These are phyloP conservation scores for Rhodotorula diobovata DNA, from an alignment of 768 basidiomycete species.

Conservation along the genomic window DNA sequence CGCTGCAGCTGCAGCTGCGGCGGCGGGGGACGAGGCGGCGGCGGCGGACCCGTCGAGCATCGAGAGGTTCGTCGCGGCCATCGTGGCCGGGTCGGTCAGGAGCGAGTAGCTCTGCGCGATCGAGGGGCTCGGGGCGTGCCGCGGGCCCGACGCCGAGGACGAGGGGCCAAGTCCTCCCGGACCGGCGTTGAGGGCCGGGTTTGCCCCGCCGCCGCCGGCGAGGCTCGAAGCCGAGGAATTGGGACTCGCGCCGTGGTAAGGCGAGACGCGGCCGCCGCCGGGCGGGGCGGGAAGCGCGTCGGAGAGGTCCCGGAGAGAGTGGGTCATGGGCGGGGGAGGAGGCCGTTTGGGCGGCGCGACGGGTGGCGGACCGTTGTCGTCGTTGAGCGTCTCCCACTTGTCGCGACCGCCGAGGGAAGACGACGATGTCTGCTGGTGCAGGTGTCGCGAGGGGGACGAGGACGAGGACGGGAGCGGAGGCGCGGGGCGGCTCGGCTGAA, in stretches of 20 bases:
- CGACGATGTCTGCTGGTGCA: background rate
- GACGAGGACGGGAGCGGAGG: background rate
- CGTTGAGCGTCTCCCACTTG: constrained; percentile 5
- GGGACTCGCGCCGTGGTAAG: background rate
- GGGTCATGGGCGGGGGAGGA: background rate
- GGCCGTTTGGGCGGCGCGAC: background rate
- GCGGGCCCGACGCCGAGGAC: background rate
- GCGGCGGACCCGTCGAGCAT: constrained; percentile 1
- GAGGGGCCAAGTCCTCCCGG: background rate
- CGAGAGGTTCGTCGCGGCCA: constrained; percentile 33
- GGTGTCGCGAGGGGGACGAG: background rate
- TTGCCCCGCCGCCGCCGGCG: too few relatives aligned
- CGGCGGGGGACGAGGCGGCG: background rate
- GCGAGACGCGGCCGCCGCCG: too few relatives aligned
- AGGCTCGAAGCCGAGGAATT: background rate
- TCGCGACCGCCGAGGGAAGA: background rate
- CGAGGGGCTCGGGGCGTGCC: constrained; percentile 7
- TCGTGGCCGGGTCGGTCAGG: constrained; percentile 38
- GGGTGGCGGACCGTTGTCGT: background rate
- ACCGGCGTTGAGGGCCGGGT: too few relatives aligned
- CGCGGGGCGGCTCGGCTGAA: constrained; percentile 1
- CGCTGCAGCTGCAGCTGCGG: too few relatives aligned
- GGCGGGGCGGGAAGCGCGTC: background rate
- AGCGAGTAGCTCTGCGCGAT: constrained; percentile 23
- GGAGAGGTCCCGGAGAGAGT: constrained; percentile 14